These are phyloP conservation scores for Tremella fuciformis DNA, from an alignment of 768 basidiomycete genomes.

Conservation along the genomic window DNA sequence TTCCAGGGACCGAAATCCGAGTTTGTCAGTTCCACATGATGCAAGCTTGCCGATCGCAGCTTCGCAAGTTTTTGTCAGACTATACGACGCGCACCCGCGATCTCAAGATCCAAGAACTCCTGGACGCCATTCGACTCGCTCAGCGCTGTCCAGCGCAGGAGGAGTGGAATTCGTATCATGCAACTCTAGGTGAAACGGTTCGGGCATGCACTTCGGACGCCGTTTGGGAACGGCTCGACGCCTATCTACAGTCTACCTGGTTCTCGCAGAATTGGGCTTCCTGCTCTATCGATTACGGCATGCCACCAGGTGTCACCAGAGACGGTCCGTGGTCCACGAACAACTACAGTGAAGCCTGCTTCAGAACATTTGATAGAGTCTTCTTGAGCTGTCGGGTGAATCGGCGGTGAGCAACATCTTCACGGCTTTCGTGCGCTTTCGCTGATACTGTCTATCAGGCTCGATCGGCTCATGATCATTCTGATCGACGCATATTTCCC, in stretches of 20 bases:
- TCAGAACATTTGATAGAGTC: slow-evolving; percentile 15
- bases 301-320: slow-evolving; percentile 10
- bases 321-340: slow-evolving; percentile 23
- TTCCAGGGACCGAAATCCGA: slow-evolving; percentile 5
- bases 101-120: background rate
- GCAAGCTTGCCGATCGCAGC: slow-evolving; percentile 11
- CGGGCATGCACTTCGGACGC: background rate
- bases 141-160: slow-evolving; percentile 9
- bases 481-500: slow-evolving; percentile 14
- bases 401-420: slow-evolving; percentile 2
- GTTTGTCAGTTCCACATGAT: slow-evolving; percentile 20
- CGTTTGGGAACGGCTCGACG: slow-evolving; percentile 1
- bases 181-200: background rate
- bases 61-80: background rate
- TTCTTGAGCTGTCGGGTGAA: slow-evolving; percentile 17
- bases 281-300: slow-evolving; percentile 10
- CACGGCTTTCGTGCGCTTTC: background rate
- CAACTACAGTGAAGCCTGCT: slow-evolving; percentile 13
- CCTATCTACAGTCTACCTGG: slow-evolving; percentile 11
- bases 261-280: slow-evolving; percentile 7
- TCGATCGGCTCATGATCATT: slow-evolving; percentile 15
- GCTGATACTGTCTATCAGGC: slow-evolving; percentile 8
- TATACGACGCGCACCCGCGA: no score
- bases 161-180: slow-evolving; percentile 10
- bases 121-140: slow-evolving; percentile 8